Conservation (phyloP, 805 yeast species). For the Kazachstania martiniae region DNA sequence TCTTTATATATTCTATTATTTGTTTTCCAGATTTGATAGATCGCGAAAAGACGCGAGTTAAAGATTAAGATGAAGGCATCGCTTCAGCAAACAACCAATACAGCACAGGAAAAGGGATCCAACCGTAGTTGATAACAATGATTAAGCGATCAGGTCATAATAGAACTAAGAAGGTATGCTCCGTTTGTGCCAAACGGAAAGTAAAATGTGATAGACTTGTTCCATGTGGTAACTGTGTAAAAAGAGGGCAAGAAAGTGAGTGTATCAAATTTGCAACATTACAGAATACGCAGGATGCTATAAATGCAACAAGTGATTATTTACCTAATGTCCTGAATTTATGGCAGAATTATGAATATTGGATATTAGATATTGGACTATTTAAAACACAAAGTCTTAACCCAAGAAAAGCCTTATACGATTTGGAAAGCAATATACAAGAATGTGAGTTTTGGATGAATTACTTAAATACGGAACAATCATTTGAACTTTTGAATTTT, state of each 20-base stretch:
- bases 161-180: conserved; percentile 8
- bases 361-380: conserved; percentile 20
- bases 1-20: too few species aligned
- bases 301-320: conserved; percentile 1
- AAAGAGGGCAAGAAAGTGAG: conserved; percentile 18
- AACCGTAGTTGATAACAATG: neutral
- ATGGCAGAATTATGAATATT: conserved; percentile 23
- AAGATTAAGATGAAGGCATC: neutral
- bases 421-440: conserved; percentile 3
- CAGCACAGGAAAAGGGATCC: too few species aligned
- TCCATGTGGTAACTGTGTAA: conserved; percentile 25
- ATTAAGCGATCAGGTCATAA: neutral
- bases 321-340: conserved; percentile 12
- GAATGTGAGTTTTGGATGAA: conserved; percentile 11
- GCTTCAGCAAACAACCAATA: too few species aligned
- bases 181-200: conserved; percentile 21
- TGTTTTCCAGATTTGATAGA: too few species aligned
- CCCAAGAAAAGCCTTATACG: conserved; percentile 2
- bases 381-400: conserved; percentile 10
- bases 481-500: conserved; percentile 19
- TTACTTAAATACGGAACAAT: conserved; percentile 9
- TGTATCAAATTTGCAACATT: conserved; percentile 11
- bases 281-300: neutral
- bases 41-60: neutral
- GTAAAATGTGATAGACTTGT: conserved; percentile 26